These are phyloP conservation scores for Melanogaster broomeanus DNA, from an alignment of 768 basidiomycete species.

Conservation along the genomic window DNA sequence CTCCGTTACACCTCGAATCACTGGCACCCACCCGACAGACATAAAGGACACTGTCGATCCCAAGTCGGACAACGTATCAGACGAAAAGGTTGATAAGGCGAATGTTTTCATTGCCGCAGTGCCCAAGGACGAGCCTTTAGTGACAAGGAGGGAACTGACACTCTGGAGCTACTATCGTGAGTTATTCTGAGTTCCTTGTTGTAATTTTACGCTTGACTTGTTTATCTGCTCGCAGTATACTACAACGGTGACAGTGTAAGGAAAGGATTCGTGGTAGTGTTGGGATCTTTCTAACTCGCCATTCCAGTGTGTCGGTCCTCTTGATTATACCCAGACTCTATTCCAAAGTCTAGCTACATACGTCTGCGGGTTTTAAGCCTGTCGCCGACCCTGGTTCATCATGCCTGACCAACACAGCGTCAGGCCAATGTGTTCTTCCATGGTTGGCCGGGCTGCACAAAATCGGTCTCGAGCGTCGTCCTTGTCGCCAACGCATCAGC, in stretches of 20 bases:
- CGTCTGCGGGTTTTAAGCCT: slow-evolving; percentile 75
- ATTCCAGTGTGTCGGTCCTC: slow-evolving; percentile 63
- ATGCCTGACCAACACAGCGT: slow-evolving; percentile 55
- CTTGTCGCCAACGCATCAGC: slow-evolving; percentile 70
- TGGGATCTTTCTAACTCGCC: not conserved
- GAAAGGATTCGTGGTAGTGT: slow-evolving; percentile 11
- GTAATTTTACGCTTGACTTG: slow-evolving; percentile 24
- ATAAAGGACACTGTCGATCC: slow-evolving; percentile 3
- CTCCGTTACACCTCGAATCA: not conserved
- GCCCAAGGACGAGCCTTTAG: slow-evolving; percentile 60
- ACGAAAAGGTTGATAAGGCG: not conserved
- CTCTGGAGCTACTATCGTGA: slow-evolving; percentile 80
- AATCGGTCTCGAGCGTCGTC: slow-evolving; percentile 75
- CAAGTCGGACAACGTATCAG: slow-evolving; percentile 3
- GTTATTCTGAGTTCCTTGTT: not conserved
- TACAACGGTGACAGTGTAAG: slow-evolving; percentile 82
- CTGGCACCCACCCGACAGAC: not conserved
- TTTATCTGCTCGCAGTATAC: slow-evolving; percentile 51
- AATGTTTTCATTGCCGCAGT: slow-evolving; percentile 41
- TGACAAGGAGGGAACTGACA: slow-evolving; percentile 70
- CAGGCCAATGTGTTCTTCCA: slow-evolving; percentile 76
- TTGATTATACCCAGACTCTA: slow-evolving; percentile 67
- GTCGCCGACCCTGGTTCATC: slow-evolving; percentile 67
- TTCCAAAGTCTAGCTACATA: slow-evolving; percentile 74
- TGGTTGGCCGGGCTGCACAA: slow-evolving; percentile 75